Percentiles rank a stretch among this genome's conserved stretches.
phyloP scores from a whole-genome alignment of 2,329 filamentous ascomycete species.

The Lecanicillium sp. region DNA sequence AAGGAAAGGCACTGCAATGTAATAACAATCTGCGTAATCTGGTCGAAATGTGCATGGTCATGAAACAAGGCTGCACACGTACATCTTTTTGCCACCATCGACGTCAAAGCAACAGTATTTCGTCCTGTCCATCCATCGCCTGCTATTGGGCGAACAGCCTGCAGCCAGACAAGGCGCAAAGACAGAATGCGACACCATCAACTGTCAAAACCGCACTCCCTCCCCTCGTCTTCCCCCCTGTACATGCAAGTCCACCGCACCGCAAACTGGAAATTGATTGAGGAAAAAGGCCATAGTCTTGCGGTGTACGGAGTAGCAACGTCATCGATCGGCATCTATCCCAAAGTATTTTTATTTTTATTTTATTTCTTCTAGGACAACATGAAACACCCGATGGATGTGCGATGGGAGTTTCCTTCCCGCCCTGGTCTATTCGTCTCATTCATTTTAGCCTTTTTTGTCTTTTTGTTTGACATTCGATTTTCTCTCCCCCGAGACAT shows the following conservation, averaged over 20 bases:
- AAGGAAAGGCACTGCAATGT: too few species aligned
- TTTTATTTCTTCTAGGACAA: background rate
- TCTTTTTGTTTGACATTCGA: too few species aligned
- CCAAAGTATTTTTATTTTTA: background rate
- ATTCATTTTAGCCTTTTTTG: background rate
- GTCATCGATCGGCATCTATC: conserved; percentile 9
- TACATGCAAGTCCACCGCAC: too few species aligned
- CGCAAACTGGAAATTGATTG: background rate
- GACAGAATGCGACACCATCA: too few species aligned
- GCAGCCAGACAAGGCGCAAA: too few species aligned
- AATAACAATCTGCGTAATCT: background rate
- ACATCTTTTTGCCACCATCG: background rate
- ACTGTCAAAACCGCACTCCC: too few species aligned
- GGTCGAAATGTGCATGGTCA: background rate
- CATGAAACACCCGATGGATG: background rate
- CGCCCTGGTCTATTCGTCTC: too few species aligned
- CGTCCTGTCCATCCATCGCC: background rate
- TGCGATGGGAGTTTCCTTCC: too few species aligned
- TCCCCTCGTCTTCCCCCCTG: too few species aligned
- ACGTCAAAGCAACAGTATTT: conserved; percentile 1
- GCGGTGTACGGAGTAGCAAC: background rate
- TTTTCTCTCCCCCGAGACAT: background rate
- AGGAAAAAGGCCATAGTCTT: too few species aligned
- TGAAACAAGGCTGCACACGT: conserved; percentile 3
- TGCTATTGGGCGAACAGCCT: too few species aligned